Conservation (phyloP, 768 basidiomycete species). For the Leccinum uliginosum region DNA sequence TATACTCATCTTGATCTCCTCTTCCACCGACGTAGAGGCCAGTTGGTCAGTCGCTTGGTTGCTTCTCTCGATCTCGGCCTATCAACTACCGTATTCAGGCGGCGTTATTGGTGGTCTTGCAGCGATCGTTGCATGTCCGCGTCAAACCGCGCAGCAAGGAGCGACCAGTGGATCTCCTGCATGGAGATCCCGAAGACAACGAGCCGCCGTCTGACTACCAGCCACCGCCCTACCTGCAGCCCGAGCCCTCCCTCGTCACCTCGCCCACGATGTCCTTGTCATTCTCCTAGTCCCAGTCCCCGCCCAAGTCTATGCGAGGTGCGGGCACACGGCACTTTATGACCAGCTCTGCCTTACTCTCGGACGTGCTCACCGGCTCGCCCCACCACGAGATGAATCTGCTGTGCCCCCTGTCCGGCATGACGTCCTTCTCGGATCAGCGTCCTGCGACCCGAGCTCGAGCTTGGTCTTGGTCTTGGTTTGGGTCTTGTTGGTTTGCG, state of each 20-base stretch:
- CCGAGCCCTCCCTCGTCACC: constrained; percentile 71
- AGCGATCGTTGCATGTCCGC: constrained; percentile 34
- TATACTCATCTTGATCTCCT: constrained; percentile 8
- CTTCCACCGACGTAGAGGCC: constrained; percentile 41
- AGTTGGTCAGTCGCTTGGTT: constrained; percentile 35
- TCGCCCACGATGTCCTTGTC: constrained; percentile 47
- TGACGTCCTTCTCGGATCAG: constrained; percentile 30
- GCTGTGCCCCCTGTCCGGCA: constrained; percentile 23
- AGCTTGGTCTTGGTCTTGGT: constrained; percentile 2
- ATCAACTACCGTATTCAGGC: constrained; percentile 26
- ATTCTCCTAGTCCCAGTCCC: too few relatives aligned
- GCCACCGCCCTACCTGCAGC: constrained; percentile 66
- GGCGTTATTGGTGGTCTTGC: constrained; percentile 58
- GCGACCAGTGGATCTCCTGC: constrained; percentile 61
- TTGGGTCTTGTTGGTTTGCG: too few relatives aligned
- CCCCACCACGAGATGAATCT: constrained; percentile 22
- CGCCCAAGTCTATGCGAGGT: constrained; percentile 24
- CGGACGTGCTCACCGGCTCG: constrained; percentile 15
- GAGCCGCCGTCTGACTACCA: constrained; percentile 39
- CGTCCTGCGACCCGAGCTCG: constrained; percentile 42
- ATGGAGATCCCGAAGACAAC: constrained; percentile 50
- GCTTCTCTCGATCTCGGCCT: not conserved
- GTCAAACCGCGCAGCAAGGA: constrained; percentile 40
- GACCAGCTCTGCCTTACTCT: constrained; percentile 13
- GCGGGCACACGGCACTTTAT: constrained; percentile 21